Evolutionary conservation across 1,284 basidiomycete species (phyloP), one percentile per base, ranked within the genome.

Genomic region (Irpex lacteus): DNA sequence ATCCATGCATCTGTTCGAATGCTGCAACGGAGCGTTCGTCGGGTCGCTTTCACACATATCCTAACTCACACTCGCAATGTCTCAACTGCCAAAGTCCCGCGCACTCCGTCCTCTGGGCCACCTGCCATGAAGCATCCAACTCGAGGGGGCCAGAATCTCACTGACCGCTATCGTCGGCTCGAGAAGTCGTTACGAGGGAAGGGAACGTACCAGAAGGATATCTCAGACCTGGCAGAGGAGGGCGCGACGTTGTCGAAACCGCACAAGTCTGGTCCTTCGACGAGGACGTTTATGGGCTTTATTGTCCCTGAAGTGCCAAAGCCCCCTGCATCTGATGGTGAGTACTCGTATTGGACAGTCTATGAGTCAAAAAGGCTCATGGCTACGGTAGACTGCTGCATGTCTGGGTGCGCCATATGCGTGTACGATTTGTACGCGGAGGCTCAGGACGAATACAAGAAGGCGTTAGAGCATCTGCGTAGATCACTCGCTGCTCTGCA

Each of bases 331-430:
- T 78, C 86, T 52, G 90, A 91, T 72, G 90, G 90, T 88, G 67
- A 52, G 32, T 60, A 36, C 44, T 5, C 55, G 50, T 59, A 26
- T 52, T 19, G 49, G 13, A n/a, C 2, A 52, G 49, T 21, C 49
- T 52, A 15, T 15, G 3, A 15, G 18, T 59, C 8, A 53, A 60
- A 52, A 34, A 5, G 2, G 21, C 21, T 21, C 3, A 21, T 21
- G 21, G 21, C 21, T 21, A 21, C 21, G 21, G 68, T 9, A 94
- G 92, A 95, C 76, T 95, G 94, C 75, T 96, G 94, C 77, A 95
- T 95, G 93, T 94, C 92, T 7, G 93, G 93, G 36, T 96, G 95
- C 70, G 91, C 93, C 0, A 78, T 95, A 40, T 96, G 95, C 75
- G 91, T 96, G 5, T 92, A 96, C 74, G 94, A 95, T 69, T 77